A percentile compares a stretch with the other conserved stretches of the same genome.
Conservation (phyloP, 306 rosid genomes). For the Fagus sylvatica region DNA sequence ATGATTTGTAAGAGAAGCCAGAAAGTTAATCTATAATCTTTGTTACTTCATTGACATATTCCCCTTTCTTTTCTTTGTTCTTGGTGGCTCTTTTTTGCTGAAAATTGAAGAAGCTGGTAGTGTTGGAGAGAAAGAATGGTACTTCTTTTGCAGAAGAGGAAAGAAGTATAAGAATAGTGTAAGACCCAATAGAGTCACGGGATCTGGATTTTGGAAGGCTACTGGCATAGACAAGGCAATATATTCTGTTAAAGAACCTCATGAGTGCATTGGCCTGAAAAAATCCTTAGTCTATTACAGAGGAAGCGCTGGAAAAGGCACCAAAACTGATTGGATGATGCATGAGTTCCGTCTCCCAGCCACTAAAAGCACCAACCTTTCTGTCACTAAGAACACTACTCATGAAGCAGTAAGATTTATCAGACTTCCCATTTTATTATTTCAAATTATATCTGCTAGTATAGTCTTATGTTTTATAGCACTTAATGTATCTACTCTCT, state of each 20-base stretch:
- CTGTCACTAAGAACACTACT: not conserved
- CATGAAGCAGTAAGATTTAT: not conserved
- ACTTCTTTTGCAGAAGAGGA: conserved; percentile 42
- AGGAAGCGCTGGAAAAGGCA: conserved; percentile 9
- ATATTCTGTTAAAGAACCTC: conserved; percentile 11
- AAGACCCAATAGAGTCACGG: conserved; percentile 45
- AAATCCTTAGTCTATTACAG: conserved; percentile 1
- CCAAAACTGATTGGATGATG: conserved; percentile 16
- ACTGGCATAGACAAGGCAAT: conserved; percentile 42
- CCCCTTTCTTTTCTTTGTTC: not conserved
- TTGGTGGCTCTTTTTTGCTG: not conserved
- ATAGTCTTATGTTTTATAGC: no score
- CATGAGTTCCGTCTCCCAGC: conserved; percentile 10
- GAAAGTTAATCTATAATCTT: not conserved
- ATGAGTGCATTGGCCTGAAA: conserved; percentile 8
- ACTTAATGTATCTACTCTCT: no score
- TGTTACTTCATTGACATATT: not conserved
- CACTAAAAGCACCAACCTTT: not conserved
- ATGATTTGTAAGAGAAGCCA: not conserved
- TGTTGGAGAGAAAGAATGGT: conserved; percentile 40
- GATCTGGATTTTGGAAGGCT: conserved; percentile 46
- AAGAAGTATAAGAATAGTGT: conserved; percentile 40
- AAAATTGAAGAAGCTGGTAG: conserved; percentile 24
- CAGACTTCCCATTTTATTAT: no score
- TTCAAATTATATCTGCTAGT: no score